These are phyloP conservation scores for Coelastrella sp. DNA, from an alignment of 139 green algal genomes.

Conservation along the genomic window DNA sequence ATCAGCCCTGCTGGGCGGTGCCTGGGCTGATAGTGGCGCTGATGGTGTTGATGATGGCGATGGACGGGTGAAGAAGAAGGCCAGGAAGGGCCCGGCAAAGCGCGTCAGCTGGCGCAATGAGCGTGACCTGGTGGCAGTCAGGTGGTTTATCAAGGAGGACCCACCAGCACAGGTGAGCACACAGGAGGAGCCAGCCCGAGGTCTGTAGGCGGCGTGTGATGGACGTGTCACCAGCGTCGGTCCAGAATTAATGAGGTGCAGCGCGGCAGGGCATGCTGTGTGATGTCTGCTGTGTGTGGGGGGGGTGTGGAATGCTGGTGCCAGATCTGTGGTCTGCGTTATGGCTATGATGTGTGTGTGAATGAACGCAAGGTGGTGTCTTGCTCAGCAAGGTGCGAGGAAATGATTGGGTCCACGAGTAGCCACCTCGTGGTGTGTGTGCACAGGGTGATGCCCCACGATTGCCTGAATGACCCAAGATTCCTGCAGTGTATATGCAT, in stretches of 20 bases:
- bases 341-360: too few species aligned
- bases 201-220: background rate
- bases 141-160: constrained; percentile 48
- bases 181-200: too few species aligned
- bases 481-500: background rate
- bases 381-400: too few species aligned
- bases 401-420: too few species aligned
- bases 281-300: background rate
- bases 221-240: background rate
- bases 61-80: background rate
- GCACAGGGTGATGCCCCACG: too few species aligned
- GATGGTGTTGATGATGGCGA: background rate
- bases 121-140: constrained; percentile 29
- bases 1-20: constrained; percentile 12
- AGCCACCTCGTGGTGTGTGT: too few species aligned
- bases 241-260: too few species aligned
- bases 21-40: background rate
- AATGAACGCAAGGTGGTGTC: too few species aligned
- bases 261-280: too few species aligned
- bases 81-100: background rate
- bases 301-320: background rate
- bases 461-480: background rate
- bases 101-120: constrained; percentile 22
- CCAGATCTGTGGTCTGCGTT: too few species aligned
- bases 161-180: constrained; percentile 24